Conservation (phyloP, 78 protist species). For the Salpingoeca rosetta region DNA sequence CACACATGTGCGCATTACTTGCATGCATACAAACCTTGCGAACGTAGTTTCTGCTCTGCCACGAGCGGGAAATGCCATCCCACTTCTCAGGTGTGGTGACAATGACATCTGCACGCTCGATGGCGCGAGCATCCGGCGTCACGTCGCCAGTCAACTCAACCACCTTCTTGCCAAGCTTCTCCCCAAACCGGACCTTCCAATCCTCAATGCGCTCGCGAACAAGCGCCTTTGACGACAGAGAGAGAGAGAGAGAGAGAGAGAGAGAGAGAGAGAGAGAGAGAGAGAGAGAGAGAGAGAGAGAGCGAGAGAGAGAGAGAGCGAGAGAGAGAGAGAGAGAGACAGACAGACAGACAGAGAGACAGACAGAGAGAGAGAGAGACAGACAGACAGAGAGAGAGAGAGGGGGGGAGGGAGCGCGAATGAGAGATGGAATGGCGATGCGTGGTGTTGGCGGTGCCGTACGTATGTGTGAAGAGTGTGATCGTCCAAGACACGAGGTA, state of each 20-base stretch:
- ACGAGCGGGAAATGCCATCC: conserved; percentile 92
- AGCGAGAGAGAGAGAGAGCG: too few species aligned
- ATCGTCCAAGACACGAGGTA: too few species aligned
- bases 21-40: neutral
- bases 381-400: too few species aligned
- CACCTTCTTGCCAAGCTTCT: conserved; percentile 57
- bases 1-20: too few species aligned
- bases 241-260: too few species aligned
- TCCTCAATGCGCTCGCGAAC: conserved; percentile 95
- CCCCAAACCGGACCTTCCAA: conserved; percentile 71
- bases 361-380: too few species aligned
- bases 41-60: conserved; percentile 83
- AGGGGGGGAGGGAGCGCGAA: neutral
- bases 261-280: too few species aligned
- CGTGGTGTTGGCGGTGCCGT: neutral
- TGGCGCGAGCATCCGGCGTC: conserved; percentile 81
- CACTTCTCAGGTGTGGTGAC: conserved; percentile 98
- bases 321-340: too few species aligned
- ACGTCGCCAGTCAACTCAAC: conserved; percentile 96
- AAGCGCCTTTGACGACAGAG: too few species aligned
- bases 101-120: conserved; percentile 81
- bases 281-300: too few species aligned
- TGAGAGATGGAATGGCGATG: neutral
- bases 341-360: too few species aligned
- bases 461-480: neutral